Base-by-base conservation (phyloP, 441 rosid species). In the California macrophylla region DNA sequence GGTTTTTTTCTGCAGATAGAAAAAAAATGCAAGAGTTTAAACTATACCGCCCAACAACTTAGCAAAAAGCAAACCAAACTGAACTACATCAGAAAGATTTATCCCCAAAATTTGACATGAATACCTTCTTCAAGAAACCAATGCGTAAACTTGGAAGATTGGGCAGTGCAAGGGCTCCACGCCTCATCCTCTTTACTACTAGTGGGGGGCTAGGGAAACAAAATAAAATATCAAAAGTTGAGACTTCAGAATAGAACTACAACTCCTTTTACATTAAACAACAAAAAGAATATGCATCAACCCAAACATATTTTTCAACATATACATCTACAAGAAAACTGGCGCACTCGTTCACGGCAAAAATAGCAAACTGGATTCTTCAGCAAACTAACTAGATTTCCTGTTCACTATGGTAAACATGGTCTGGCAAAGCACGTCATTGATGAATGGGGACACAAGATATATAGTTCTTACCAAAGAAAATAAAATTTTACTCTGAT, bases 91-190 rank as follows among this genome's bases (percentile, higher is more conserved):
- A 60, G 18, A 34, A 60, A 60, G 64, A 60, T 60, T 25, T 68
- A 69, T 66, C 64, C 66, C 52, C 60, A 67, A 69, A 72, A 42
- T 71, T 50, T 71, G 42, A 50, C 21, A 25, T 34, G 24, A n/a
- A 36, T 52, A 95, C 99, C 99, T 83, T 87, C 98, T 83, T 92
- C 97, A 66, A 78, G 70, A 84, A 95, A 95, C 85, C 92, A 88
- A 71, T 81, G 89, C 64, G 95, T 95, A 73, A 95, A 95, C 84
- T 86, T 95, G 72, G 99, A 95, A 77, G 97, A 91, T 29, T 83
- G 86, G 70, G 71, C 78, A 23, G 60, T 56, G 60, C 69, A 85
- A 66, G 89, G 76, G 74, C 75, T 81, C 80, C 66, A 70, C 13
- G 66, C 50, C 56, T 83, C 92, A 70, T 85, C 91, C 69, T 72